phyloP scores from a whole-genome alignment of 345 rosid genomes.

The Orychophragmus violaceus region DNA sequence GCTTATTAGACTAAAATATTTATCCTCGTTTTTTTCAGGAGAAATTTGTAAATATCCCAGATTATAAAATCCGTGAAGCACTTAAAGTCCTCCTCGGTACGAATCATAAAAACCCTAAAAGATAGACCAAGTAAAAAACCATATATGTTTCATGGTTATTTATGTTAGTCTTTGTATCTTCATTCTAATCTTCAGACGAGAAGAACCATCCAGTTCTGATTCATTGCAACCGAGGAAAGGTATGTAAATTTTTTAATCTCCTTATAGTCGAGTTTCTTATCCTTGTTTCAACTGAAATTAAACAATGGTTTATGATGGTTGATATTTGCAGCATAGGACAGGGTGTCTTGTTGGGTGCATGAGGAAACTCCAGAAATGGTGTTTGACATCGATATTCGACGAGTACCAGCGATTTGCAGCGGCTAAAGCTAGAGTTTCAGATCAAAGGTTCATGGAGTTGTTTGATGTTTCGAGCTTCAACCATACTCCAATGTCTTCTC shows the following conservation, averaged over 20 bases:
- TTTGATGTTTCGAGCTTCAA: conserved; percentile 71
- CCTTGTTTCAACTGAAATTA: neutral
- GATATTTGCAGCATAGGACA: conserved; percentile 75
- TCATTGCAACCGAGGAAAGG: conserved; percentile 97
- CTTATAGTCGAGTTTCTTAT: neutral
- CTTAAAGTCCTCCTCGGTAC: conserved; percentile 83
- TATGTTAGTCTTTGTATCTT: neutral
- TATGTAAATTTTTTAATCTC: conserved; percentile 20
- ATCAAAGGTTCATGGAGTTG: conserved; percentile 89
- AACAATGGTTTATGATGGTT: neutral
- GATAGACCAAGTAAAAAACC: neutral
- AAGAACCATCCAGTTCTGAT: conserved; percentile 87
- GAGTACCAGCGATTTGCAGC: conserved; percentile 93
- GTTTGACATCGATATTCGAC: conserved; percentile 73
- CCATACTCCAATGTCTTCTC: conserved; percentile 65
- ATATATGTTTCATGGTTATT: neutral
- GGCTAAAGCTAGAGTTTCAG: conserved; percentile 86
- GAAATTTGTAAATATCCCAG: conserved; percentile 71
- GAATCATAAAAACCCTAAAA: conserved; percentile 16
- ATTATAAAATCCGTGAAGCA: conserved; percentile 78
- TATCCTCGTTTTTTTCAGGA: conserved; percentile 43
- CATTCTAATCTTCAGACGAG: conserved; percentile 43
- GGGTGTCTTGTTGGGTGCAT: conserved; percentile 93
- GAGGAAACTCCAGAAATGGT: conserved; percentile 88
- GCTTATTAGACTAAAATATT: neutral